A percentile compares a stretch with the other conserved stretches of the same genome.
phyloP scores from a whole-genome alignment of 257 asterid genomes.

The Forsythia viridissima region DNA sequence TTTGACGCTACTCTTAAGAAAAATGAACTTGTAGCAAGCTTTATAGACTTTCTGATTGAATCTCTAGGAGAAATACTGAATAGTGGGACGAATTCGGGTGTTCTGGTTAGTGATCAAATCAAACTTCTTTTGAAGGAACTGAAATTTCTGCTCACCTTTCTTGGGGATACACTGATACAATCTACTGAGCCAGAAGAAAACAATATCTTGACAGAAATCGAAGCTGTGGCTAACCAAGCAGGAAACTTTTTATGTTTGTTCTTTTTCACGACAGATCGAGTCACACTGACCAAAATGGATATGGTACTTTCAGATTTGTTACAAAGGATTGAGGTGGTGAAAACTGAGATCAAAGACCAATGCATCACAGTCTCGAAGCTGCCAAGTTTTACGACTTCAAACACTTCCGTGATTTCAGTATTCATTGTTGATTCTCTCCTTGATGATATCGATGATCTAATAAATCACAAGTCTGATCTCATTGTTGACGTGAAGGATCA shows the following conservation, averaged over 20 bases:
- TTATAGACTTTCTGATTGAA: not conserved
- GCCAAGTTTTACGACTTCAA: not conserved
- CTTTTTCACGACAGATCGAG: conserved; percentile 18
- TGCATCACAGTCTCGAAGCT: conserved; percentile 1
- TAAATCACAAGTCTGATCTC: conserved; percentile 8
- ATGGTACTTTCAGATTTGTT: not conserved
- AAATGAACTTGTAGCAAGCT: not conserved
- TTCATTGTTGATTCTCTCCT: conserved; percentile 28
- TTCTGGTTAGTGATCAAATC: not conserved
- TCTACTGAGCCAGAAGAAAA: not conserved
- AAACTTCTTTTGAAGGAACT: not conserved
- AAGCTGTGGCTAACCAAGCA: conserved; percentile 10
- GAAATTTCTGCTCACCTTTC: not conserved
- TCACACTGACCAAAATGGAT: not conserved
- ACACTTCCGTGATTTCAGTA: not conserved
- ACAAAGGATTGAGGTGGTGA: conserved; percentile 3
- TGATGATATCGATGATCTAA: conserved; percentile 21
- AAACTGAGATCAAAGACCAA: conserved; percentile 10
- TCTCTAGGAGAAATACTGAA: not conserved
- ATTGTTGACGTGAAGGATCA: conserved; percentile 5
- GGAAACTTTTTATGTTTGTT: conserved; percentile 13
- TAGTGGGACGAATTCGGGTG: no score
- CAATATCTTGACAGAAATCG: conserved; percentile 6
- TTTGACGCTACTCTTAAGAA: no score
- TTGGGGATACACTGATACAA: not conserved